Base-by-base conservation (phyloP, 1,284 basidiomycete species). In the Ganoderma leucocontextum region DNA sequence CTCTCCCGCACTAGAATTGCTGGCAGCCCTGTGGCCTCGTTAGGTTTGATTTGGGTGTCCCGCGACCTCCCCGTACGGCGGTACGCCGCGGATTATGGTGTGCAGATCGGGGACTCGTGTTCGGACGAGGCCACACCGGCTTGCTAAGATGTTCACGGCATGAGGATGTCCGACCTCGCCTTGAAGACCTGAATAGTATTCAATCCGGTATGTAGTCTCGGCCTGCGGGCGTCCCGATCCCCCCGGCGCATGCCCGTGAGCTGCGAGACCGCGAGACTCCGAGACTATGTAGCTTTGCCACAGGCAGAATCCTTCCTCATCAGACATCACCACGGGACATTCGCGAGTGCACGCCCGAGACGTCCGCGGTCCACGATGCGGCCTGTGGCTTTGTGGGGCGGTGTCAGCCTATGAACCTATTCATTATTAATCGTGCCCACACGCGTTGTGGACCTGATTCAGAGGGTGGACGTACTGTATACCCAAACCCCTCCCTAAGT, bases 331-430 rank as follows among this genome's bases (percentile, higher is more conserved):
- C 25, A 25, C 35, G 36, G 59, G 29, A 38, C 44, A 29, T 42
- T 33, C 39, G 42, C 33, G 60, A 29, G 62, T 52, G 68, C 68
- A 66, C 62, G n/a, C 62, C 62, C 62, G 68, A 66, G 52, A 60
- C 33, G 62, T 49, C 62, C 58, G 68, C 49, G 35, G 62, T 60
- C 63, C 57, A 47, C 39, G 66, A 59, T 49, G n/a, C 13, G 35
- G 35, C 15, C 52, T 9, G n/a, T 25, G 13, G 22, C 9, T 53
- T 33, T 10, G 29, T 33, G 52, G 29, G 29, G 29, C 29, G 29
- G 29, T 29, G 29, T 29, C 25, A 12, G 41, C 6, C 41, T 19
- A 42, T 6, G 17, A 49, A 12, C 22, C 4, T 25, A 25, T 25
- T 25, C 47, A 13, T 25, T 47, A 10, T 49, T 0, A 49, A 25